These are phyloP conservation scores for Chaetomiaceae sp. DNA, from an alignment of 2,329 filamentous ascomycete species.

Conservation along the genomic window DNA sequence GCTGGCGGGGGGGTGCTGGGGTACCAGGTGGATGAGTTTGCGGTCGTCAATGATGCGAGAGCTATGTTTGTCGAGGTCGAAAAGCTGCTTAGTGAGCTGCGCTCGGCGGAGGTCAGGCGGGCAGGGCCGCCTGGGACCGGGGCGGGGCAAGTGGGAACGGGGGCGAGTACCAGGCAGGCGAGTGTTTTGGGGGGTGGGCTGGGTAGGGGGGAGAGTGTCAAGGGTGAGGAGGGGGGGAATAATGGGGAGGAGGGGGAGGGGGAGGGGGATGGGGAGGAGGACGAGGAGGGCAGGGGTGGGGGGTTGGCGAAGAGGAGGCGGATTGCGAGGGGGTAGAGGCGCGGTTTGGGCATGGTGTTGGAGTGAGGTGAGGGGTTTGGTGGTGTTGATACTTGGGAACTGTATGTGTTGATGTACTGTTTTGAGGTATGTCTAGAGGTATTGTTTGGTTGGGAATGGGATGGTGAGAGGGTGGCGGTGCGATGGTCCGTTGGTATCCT, in stretches of 20 bases:
- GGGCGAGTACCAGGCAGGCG: constrained; percentile 6
- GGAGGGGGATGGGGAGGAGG: constrained; percentile 12
- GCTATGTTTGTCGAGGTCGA: constrained; percentile 89
- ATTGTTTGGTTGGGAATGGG: too few relatives aligned
- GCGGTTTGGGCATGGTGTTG: background rate
- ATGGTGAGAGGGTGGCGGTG: too few relatives aligned
- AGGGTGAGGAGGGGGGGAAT: constrained; percentile 4
- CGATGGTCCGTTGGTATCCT: too few relatives aligned
- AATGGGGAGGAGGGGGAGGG: constrained; percentile 9
- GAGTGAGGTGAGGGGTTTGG: too few relatives aligned
- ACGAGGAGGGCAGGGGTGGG: background rate
- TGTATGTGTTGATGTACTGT: too few relatives aligned
- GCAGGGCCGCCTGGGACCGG: constrained; percentile 32
- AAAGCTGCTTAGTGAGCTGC: constrained; percentile 67
- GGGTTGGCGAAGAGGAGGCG: constrained; percentile 19
- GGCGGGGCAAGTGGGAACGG: constrained; percentile 6
- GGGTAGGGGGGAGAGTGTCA: background rate
- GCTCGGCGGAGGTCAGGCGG: constrained; percentile 61
- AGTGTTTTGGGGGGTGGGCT: constrained; percentile 3
- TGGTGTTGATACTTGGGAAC: too few relatives aligned
- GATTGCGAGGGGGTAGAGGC: constrained; percentile 7
- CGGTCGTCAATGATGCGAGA: constrained; percentile 77
- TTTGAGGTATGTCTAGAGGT: too few relatives aligned
- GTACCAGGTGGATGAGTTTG: constrained; percentile 72
- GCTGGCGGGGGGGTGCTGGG: constrained; percentile 44